Percentiles rank a stretch among this genome's conserved stretches.
phyloP scores from a whole-genome alignment of 257 asterid species.

The Scutellaria galericulata region DNA sequence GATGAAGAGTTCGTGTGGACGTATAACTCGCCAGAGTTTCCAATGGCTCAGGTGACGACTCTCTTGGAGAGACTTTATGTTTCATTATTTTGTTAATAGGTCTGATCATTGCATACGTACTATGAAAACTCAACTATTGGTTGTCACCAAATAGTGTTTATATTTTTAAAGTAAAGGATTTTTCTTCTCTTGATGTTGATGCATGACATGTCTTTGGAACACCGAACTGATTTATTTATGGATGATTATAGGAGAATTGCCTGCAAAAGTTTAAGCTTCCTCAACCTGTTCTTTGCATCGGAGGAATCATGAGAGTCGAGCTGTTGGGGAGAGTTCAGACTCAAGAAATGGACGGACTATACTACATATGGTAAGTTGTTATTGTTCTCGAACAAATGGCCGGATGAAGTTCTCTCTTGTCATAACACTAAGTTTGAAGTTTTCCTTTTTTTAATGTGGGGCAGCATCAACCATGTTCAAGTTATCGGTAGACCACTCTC shows the following conservation, averaged over 20 bases:
- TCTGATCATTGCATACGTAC: neutral
- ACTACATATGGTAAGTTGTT: conserved; percentile 71
- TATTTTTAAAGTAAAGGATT: neutral
- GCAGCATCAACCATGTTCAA: conserved; percentile 65
- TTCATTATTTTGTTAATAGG: conserved; percentile 7
- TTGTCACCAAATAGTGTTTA: neutral
- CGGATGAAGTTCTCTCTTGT: neutral
- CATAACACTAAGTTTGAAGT: neutral
- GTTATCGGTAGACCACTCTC: conserved; percentile 70
- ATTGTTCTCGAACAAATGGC: neutral
- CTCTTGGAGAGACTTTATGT: conserved; percentile 1
- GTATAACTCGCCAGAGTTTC: conserved; percentile 66
- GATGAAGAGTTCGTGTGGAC: conserved; percentile 66
- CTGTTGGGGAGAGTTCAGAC: conserved; percentile 84
- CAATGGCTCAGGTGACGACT: conserved; percentile 71
- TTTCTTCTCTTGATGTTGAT: neutral
- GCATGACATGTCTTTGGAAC: neutral
- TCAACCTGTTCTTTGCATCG: conserved; percentile 67
- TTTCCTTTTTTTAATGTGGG: neutral
- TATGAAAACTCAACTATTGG: conserved; percentile 10
- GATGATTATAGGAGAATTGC: conserved; percentile 55
- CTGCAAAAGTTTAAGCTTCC: conserved; percentile 83
- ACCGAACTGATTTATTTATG: conserved; percentile 28
- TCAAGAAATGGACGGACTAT: conserved; percentile 71
- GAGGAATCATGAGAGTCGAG: conserved; percentile 78